Evolutionary conservation across 2,329 filamentous ascomycete genomes (phyloP), one percentile per base, ranked within the genome.

Genomic region (Xylaria sp.): DNA sequence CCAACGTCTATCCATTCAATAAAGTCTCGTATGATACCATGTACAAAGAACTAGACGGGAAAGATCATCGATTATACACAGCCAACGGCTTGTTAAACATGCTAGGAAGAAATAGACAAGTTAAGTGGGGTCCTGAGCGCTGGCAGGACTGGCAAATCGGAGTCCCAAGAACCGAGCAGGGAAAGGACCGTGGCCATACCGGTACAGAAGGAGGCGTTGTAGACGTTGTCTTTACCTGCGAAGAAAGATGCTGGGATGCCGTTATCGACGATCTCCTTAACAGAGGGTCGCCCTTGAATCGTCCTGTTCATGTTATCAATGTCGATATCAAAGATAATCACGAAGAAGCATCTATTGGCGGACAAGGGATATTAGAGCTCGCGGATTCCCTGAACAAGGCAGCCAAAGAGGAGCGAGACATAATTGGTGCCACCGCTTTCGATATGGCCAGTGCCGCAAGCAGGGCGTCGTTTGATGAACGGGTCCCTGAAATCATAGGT

Each of bases 261-360:
- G 95, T 99, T 33, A 85, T 99, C 10, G 95, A 99, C 71, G 94
- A 99, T 75, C 81, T 99, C 54, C 86, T 97, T 64, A 91, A 88
- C 70, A 87, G 96, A 64, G 95, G 94, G 7, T 87, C 90, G 0
- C 90, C 91, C 3, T 81, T 99, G 59, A 99, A 99, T 76, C 83
- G 92, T 2, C 93, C 95, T 0, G 95, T 99, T 0, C 95, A 99
- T 74, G 92, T 99, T 58, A 96, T 99, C 81, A 99, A 99, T 71
- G 90, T 99, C 56, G 95, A 99, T 75, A 99, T 99, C 73, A 94
- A 91, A 76, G 95, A 99, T 78, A 99, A 98, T 73, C 95, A 98
- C 73, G 94, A 99, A 75, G 95, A 99, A 77, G 95, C 95, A 0
- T 83, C 94, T 21, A 85, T 97, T 2, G 95, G 95, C 9, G 95